Percentiles rank a stretch among this genome's conserved stretches.
Conservation (phyloP, 257 asterid genomes). For the Echites panduratus region DNA sequence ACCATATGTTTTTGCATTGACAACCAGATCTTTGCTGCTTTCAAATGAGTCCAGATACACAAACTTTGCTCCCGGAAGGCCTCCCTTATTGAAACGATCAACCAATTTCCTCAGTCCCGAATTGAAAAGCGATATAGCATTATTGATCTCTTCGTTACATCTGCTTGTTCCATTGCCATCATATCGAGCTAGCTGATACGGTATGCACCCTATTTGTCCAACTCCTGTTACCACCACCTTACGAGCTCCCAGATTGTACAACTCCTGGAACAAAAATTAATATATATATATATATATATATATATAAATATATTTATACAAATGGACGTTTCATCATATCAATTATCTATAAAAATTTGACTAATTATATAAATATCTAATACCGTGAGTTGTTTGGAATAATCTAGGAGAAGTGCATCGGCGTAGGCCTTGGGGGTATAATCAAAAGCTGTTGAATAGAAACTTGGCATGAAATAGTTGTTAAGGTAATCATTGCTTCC, state of each 20-base stretch:
- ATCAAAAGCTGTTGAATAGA: constrained; percentile 47
- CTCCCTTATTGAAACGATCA: constrained; percentile 49
- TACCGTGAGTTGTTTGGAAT: constrained; percentile 55
- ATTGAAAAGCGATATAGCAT: constrained; percentile 62
- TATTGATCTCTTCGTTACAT: constrained; percentile 86
- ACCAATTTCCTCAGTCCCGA: constrained; percentile 56
- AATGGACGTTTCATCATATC: too few relatives aligned
- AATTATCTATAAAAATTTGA: too few relatives aligned
- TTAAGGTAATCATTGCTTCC: constrained; percentile 94
- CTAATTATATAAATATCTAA: too few relatives aligned
- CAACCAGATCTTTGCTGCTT: constrained; percentile 55
- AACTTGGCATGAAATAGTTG: constrained; percentile 77
- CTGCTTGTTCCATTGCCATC: constrained; percentile 53
- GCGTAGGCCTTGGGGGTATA: constrained; percentile 69
- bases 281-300: too few relatives aligned
- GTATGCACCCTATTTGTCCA: constrained; percentile 88
- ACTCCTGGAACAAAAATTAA: constrained; percentile 26
- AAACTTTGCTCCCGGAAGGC: constrained; percentile 61
- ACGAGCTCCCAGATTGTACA: constrained; percentile 73
- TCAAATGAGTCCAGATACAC: constrained; percentile 63
- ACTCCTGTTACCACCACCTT: constrained; percentile 63
- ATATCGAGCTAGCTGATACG: constrained; percentile 67
- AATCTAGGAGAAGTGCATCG: constrained; percentile 67
- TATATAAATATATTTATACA: too few relatives aligned
- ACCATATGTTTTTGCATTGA: constrained; percentile 68